Conservation (phyloP, 2,329 filamentous ascomycete genomes). For the Gliomastix tumulicola region DNA sequence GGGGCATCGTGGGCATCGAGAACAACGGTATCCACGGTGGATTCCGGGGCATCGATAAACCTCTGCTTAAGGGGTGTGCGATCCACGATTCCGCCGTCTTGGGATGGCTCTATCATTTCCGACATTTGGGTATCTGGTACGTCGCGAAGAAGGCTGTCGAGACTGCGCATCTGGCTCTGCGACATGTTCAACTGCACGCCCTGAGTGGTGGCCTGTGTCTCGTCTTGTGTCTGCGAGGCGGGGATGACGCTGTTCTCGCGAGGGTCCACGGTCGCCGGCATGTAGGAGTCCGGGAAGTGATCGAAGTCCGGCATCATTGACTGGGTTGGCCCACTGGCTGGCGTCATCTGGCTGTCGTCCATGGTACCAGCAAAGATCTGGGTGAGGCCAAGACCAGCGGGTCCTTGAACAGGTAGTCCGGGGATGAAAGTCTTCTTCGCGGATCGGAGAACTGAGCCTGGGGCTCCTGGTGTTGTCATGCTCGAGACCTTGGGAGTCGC, state of each 20-base stretch:
- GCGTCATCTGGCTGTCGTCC: slow-evolving; percentile 51
- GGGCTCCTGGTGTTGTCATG: slow-evolving; percentile 43
- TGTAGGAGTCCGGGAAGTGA: slow-evolving; percentile 50
- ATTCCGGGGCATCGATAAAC: slow-evolving; percentile 57
- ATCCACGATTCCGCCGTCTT: slow-evolving; percentile 70
- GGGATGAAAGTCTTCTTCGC: slow-evolving; percentile 66
- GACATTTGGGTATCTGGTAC: slow-evolving; percentile 52
- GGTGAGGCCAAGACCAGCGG: slow-evolving; percentile 67
- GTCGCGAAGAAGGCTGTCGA: slow-evolving; percentile 47
- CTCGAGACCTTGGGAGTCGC: slow-evolving; percentile 34
- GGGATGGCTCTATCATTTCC: slow-evolving; percentile 67
- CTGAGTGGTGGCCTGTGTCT: slow-evolving; percentile 29
- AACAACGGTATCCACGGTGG: slow-evolving; percentile 65
- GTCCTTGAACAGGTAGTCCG: slow-evolving; percentile 52
- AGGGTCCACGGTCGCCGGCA: slow-evolving; percentile 52
- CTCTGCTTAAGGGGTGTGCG: slow-evolving; percentile 64
- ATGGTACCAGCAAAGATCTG: slow-evolving; percentile 90
- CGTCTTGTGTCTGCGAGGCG: slow-evolving; percentile 15
- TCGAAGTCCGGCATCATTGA: slow-evolving; percentile 52
- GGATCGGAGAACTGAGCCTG: slow-evolving; percentile 60
- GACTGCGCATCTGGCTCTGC: slow-evolving; percentile 52
- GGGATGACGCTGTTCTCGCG: slow-evolving; percentile 45
- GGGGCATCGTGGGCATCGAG: slow-evolving; percentile 25
- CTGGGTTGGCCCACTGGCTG: slow-evolving; percentile 23
- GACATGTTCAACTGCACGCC: slow-evolving; percentile 49